Evolutionary conservation across 176 grass and related monocot species (phyloP), one percentile per base, ranked within the genome.

Genomic region (Carex kokanica): DNA sequence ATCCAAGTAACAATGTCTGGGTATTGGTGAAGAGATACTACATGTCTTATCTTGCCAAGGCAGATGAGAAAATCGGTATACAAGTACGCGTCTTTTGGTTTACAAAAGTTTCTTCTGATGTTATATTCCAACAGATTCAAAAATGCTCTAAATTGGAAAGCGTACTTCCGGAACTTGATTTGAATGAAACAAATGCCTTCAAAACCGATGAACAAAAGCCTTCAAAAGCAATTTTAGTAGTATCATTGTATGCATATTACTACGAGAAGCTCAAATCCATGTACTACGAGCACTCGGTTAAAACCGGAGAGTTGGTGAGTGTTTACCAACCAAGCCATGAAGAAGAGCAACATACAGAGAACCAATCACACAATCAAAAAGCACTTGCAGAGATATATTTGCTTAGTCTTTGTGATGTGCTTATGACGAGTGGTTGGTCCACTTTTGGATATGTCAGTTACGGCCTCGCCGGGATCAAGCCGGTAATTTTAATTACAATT

Each of bases 361-460:
- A 11, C 9, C 85, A 49, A 7, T 56, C 0, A 1, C 91, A 97
- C 60, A 93, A 97, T 84, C 78, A 88, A 73, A 82, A 83, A 47
- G 89, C 91, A 18, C 70, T 90, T 15, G 94, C 94, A 2, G 91
- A 93, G 91, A 91, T 97, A 31, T 90, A 82, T 77, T 84, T 93
- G 70, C 82, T 97, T 25, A 91, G 91, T 84, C 87, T 77, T 69
- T 81, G 65, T 25, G 88, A 93, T 14, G 77, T 24, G 62, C 21
- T 89, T 6, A 2, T 93, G 32, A 91, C 89, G 1, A 80, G 74
- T 1, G 78, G 82, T n/a, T 17, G 67, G 3, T 91, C 88, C 1
- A 91, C 91, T 8, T 93, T 93, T 68, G 91, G 89, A 38, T 91
- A 89, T 64, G 72, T 87, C 3, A 78, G 84, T 77, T 62, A 73